phyloP scores from a whole-genome alignment of 768 basidiomycete genomes.

The Melanogaster broomeanus region DNA sequence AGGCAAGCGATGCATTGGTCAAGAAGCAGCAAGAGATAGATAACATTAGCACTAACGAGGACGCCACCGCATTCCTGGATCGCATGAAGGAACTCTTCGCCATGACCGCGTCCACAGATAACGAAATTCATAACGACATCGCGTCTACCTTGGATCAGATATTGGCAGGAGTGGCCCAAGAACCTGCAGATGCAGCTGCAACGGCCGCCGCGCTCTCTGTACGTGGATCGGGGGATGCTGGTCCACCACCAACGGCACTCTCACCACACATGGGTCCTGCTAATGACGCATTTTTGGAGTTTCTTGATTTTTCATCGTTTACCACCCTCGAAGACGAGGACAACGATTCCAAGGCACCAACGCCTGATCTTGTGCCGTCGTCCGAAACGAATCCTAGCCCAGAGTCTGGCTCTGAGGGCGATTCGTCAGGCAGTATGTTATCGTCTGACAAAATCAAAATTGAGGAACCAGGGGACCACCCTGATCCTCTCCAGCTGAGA shows the following conservation, averaged over 20 bases:
- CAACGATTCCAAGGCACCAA: slow-evolving; percentile 64
- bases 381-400: slow-evolving; percentile 80
- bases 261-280: slow-evolving; percentile 38
- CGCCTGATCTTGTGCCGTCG: slow-evolving; percentile 70
- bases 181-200: slow-evolving; percentile 36
- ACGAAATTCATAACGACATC: slow-evolving; percentile 46
- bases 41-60: slow-evolving; percentile 64
- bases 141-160: slow-evolving; percentile 64
- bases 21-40: slow-evolving; percentile 42
- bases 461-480: slow-evolving; percentile 46
- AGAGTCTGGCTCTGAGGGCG: slow-evolving; percentile 68
- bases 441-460: slow-evolving; percentile 51
- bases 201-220: slow-evolving; percentile 28
- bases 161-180: slow-evolving; percentile 55
- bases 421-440: slow-evolving; percentile 46
- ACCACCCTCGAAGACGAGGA: slow-evolving; percentile 57
- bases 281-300: slow-evolving; percentile 45
- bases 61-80: slow-evolving; percentile 61
- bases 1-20: slow-evolving; percentile 50
- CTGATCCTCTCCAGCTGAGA: slow-evolving; percentile 58
- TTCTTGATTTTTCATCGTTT: slow-evolving; percentile 71
- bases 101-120: slow-evolving; percentile 41
- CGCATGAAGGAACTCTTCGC: slow-evolving; percentile 65
- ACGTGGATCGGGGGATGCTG: slow-evolving; percentile 28
- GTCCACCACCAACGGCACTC: slow-evolving; percentile 33